Conservation (phyloP, 1,284 basidiomycete genomes). For the Malassezia restricta region DNA sequence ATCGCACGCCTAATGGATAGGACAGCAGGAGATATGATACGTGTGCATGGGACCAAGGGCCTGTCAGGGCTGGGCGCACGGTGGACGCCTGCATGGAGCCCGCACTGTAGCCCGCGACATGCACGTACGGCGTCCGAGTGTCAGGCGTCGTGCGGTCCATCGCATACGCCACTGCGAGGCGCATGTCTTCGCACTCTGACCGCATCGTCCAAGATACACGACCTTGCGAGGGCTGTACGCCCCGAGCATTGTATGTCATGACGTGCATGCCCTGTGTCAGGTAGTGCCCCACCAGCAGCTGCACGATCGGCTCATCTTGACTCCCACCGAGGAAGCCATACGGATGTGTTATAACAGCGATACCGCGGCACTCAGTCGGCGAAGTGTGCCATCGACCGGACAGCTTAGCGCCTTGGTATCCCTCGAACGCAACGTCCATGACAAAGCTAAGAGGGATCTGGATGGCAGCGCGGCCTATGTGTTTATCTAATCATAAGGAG, state of each 20-base stretch:
- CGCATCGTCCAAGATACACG: constrained; percentile 15
- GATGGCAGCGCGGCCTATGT: background rate
- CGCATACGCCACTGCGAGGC: background rate
- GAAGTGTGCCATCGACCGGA: constrained; percentile 1
- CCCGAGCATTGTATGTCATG: constrained; percentile 15
- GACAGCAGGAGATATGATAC: constrained; percentile 14
- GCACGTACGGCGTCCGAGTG: background rate
- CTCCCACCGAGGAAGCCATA: constrained; percentile 13
- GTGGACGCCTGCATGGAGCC: constrained; percentile 15
- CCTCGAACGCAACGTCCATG: background rate
- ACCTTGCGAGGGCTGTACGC: constrained; percentile 6
- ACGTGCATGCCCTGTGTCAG: background rate
- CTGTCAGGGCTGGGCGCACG: background rate
- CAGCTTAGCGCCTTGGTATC: background rate
- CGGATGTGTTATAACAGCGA: constrained; percentile 13
- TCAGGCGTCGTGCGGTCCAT: background rate
- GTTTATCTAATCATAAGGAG: background rate
- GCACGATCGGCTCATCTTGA: constrained; percentile 16
- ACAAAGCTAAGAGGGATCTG: background rate
- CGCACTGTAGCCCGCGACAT: constrained; percentile 16
- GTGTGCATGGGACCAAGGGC: background rate
- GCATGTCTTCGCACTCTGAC: constrained; percentile 13
- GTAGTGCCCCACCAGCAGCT: background rate
- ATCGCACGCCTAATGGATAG: constrained; percentile 17
- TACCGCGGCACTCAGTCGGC: background rate